Conservation (phyloP, 352 stramenopile genomes). For the Phytophthora colocasiae region DNA sequence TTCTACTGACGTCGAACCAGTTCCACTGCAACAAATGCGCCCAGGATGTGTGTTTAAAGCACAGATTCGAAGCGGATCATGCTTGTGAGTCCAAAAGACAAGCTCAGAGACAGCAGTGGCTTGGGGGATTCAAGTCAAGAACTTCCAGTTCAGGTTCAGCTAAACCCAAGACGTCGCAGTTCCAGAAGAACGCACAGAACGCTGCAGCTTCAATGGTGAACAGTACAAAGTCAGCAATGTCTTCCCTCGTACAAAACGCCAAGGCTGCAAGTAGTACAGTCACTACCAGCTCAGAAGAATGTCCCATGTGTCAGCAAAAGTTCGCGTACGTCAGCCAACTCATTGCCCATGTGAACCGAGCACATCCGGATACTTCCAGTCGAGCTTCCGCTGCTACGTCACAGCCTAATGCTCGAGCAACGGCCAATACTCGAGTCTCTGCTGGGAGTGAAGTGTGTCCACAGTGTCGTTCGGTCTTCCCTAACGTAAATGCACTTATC, state of each 20-base stretch:
- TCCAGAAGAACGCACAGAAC: slow-evolving; percentile 41
- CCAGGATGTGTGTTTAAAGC: slow-evolving; percentile 76
- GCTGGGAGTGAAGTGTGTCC: slow-evolving; percentile 64
- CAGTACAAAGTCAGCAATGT: slow-evolving; percentile 52
- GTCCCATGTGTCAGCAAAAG: slow-evolving; percentile 77
- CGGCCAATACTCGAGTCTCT: slow-evolving; percentile 8
- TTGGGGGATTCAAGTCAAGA: slow-evolving; percentile 23
- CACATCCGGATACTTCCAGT: slow-evolving; percentile 56
- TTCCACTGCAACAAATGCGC: slow-evolving; percentile 75
- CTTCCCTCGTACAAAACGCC: slow-evolving; percentile 53
- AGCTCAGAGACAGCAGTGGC: slow-evolving; percentile 51
- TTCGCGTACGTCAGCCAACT: slow-evolving; percentile 79
- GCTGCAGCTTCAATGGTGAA: slow-evolving; percentile 43
- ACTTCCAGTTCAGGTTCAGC: slow-evolving; percentile 4
- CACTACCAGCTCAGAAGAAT: slow-evolving; percentile 59
- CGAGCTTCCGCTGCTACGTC: slow-evolving; percentile 13
- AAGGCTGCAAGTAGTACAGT: slow-evolving; percentile 42
- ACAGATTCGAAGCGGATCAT: slow-evolving; percentile 84
- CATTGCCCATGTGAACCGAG: slow-evolving; percentile 78
- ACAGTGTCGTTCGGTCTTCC: slow-evolving; percentile 68
- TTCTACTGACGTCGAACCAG: slow-evolving; percentile 74
- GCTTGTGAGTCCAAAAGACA: slow-evolving; percentile 52
- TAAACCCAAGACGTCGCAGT: slow-evolving; percentile 26
- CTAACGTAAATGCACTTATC: slow-evolving; percentile 62
- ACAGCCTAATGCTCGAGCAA: slow-evolving; percentile 7